These are phyloP conservation scores for Starmerella powellii DNA, from an alignment of 805 yeast genomes.

Conservation along the genomic window DNA sequence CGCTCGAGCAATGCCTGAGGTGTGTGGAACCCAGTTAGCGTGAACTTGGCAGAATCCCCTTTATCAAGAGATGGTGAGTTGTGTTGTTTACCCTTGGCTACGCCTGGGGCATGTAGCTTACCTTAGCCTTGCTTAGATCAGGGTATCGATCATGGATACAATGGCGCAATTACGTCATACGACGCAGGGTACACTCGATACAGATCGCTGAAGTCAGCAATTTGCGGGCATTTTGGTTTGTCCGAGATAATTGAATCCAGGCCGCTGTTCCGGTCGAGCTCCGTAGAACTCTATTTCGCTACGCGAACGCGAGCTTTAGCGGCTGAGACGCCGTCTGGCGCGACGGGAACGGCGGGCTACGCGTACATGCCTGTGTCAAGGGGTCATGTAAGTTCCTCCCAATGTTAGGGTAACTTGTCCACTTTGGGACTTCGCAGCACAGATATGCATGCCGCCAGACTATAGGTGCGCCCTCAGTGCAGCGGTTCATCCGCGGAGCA, in stretches of 20 bases:
- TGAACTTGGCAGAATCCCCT: background rate
- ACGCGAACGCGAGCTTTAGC: too few species aligned
- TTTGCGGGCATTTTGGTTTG: too few species aligned
- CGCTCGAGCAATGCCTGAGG: background rate
- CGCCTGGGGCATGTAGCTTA: constrained; percentile 1
- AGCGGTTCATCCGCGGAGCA: too few species aligned
- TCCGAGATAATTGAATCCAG: too few species aligned
- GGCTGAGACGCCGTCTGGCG: too few species aligned
- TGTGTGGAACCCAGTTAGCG: background rate
- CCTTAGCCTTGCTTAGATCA: constrained; percentile 4
- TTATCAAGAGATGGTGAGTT: background rate
- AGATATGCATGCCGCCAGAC: background rate
- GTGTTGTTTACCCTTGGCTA: background rate
- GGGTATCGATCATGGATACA: background rate
- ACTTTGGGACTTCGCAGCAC: background rate
- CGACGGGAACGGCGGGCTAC: too few species aligned
- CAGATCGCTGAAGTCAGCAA: background rate
- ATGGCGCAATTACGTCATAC: constrained; percentile 2
- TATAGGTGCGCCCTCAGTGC: background rate
- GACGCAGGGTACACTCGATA: background rate
- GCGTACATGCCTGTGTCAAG: background rate
- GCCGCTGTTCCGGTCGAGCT: too few species aligned
- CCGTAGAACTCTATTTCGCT: too few species aligned
- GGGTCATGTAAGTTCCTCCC: too few species aligned
- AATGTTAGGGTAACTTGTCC: background rate